Evolutionary conservation across 805 yeast species (phyloP), one percentile per base, ranked within the genome.

Genomic region (Zygoascus flipseniorum): DNA sequence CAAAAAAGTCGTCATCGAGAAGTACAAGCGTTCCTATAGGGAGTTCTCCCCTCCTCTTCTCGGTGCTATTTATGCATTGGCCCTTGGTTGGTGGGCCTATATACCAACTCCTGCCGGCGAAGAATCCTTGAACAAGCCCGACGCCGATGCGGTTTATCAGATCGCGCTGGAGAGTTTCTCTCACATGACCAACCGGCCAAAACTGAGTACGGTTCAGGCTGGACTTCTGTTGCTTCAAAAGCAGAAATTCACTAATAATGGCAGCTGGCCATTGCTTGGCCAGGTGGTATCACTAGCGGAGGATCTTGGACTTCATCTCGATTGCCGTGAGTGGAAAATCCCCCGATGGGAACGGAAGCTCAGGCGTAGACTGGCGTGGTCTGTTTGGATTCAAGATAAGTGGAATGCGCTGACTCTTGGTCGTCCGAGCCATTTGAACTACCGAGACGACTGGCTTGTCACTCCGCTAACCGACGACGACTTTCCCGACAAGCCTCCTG

Each of bases 301-400:
- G 67, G 96, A 89, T 61, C 69, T 89, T 26, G 97, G 97, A 0
- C 70, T 89, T 4, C 95, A 95, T 0, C 72, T 87, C 14, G 90
- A 89, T 62, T 87, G 95, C 61, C 82, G 82, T 50, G 78, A 76
- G 57, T 89, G 96, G 97, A 81, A 85, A 61, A 70, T 89, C 37
- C 96, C 97, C 0, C 83, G 82, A 61, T 89, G 96, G 96, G 97
- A 89, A 65, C 75, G 92, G 52, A 90, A 93, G 3, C 70, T 89
- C 46, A 75, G 97, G 50, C 80, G 87, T 62, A 72, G 96, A 58
- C 69, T 89, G 50, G 95, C 96, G 0, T 89, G 96, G 96, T 95
- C 96, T 0, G 89, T 88, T 4, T 89, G 81, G 74, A 73, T 84
- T 54, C 92, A 87, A 66, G 96, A 89, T 62, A 88, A 88, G 67